These are phyloP conservation scores for Lycium ferocissimum DNA, from an alignment of 257 asterid species.

Conservation along the genomic window DNA sequence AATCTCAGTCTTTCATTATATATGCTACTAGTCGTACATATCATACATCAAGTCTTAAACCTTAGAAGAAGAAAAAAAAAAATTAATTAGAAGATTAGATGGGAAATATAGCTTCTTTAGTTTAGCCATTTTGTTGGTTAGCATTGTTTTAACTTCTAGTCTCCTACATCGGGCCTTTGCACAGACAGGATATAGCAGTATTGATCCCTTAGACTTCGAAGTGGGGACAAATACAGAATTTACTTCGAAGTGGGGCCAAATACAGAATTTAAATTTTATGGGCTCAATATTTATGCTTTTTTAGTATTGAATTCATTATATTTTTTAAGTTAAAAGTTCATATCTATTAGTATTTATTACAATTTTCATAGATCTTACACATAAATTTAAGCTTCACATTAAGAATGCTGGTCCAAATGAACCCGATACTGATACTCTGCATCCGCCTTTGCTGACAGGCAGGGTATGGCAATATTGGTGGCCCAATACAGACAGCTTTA, in stretches of 20 bases:
- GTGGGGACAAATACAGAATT: neutral
- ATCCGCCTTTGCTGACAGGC: neutral
- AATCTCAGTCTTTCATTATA: neutral
- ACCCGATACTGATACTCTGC: no score
- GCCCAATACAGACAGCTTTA: neutral
- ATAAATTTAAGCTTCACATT: no score
- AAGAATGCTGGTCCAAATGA: no score
- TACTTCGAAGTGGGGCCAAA: neutral
- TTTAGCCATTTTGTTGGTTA: constrained; percentile 8
- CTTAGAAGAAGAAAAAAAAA: neutral
- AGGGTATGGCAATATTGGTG: neutral
- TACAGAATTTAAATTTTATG: neutral
- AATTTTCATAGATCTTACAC: no score
- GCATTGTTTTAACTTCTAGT: neutral
- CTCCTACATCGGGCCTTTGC: neutral
- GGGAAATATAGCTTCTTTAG: neutral
- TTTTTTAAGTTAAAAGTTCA: neutral
- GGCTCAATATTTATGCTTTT: no score
- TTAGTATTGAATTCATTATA: no score
- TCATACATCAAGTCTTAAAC: neutral
- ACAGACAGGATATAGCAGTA: constrained; percentile 2
- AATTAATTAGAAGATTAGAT: neutral
- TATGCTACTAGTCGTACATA: neutral
- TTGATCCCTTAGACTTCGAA: neutral
- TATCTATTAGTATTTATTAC: no score